Evolutionary conservation across 2,329 filamentous ascomycete genomes (phyloP), one percentile per base, ranked within the genome.

Genomic region (Diplodia mutila): DNA sequence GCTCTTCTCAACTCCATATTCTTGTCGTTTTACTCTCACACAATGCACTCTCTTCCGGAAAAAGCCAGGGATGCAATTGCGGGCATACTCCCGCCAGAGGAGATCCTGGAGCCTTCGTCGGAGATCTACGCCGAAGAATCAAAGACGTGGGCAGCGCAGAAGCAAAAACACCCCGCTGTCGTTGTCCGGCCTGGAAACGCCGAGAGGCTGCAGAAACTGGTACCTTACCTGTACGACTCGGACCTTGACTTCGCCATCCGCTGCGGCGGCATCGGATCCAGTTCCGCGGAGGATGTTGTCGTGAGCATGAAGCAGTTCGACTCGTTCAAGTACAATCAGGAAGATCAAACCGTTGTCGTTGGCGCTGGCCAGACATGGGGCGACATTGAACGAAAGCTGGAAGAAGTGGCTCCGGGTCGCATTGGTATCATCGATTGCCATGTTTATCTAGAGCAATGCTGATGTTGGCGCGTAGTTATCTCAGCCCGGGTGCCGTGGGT

Each of bases 341-440:
- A 72, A 5, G 69, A 73, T 0, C 75, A 79, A 42, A 74, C 71
- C 5, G 73, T 78, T 11, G 74, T 71, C 1, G 63, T 82, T 16
- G 80, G 79, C 2, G 75, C 77, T 1, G 80, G 80, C 4, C 72
- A 77, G 55, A 70, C 72, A 18, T 82, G 80, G 80, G 71, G 73
- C 6, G 73, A 80, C 27, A 74, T 78, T 7, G 79, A 81, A 67
- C 66, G 65, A 5, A 74, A 79, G 46, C 72, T 81, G 67, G 76
- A 77, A 59, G 70, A 75, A 23, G 67, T 68, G 4, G 77, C 77
- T 6, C 74, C 76, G 1, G 78, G 74, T 0, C 80, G 77, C 68
- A 74, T 74, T 32, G 69, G 75, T 76, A 68, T 32, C 68, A 29
- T 39, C 12, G 25, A 18, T 3, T 39, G n/a, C 21, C 14, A 14